phyloP scores from a whole-genome alignment of 768 basidiomycete species.

The Auricularia heimuer region DNA sequence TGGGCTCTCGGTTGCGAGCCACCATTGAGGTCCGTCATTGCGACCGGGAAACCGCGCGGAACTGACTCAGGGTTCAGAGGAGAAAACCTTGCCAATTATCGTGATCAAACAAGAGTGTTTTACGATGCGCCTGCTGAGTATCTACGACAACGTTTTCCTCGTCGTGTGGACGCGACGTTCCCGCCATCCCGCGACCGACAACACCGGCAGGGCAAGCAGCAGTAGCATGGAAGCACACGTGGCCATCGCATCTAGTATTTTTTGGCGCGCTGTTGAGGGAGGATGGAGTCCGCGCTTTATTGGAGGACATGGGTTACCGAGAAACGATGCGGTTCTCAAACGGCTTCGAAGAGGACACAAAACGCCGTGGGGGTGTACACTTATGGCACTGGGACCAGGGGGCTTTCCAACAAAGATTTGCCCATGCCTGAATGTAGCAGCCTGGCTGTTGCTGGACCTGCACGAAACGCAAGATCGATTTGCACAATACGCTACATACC shows the following conservation, averaged over 20 bases:
- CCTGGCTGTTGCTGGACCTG: background rate
- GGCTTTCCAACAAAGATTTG: background rate
- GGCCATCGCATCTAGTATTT: slow-evolving; percentile 74
- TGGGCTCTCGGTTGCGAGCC: slow-evolving; percentile 95
- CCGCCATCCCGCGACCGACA: slow-evolving; percentile 50
- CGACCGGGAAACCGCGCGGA: background rate
- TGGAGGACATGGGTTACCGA: slow-evolving; percentile 48
- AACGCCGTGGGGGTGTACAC: slow-evolving; percentile 55
- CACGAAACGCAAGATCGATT: background rate
- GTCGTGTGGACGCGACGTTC: slow-evolving; percentile 47
- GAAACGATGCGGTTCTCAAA: slow-evolving; percentile 57
- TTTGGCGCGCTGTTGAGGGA: slow-evolving; percentile 69
- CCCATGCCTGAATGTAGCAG: background rate
- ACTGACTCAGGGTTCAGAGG: slow-evolving; percentile 23
- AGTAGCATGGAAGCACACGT: slow-evolving; percentile 53
- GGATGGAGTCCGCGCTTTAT: slow-evolving; percentile 34
- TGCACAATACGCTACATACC: background rate
- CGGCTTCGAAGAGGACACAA: slow-evolving; percentile 66
- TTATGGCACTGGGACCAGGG: slow-evolving; percentile 42
- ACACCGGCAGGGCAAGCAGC: slow-evolving; percentile 15
- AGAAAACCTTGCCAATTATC: slow-evolving; percentile 47
- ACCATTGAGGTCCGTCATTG: slow-evolving; percentile 52
- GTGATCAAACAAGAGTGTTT: slow-evolving; percentile 76
- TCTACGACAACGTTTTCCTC: slow-evolving; percentile 57
- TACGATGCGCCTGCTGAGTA: slow-evolving; percentile 63